Conservation (phyloP, 2,329 filamentous ascomycete species). For the Juglanconis sp. region DNA sequence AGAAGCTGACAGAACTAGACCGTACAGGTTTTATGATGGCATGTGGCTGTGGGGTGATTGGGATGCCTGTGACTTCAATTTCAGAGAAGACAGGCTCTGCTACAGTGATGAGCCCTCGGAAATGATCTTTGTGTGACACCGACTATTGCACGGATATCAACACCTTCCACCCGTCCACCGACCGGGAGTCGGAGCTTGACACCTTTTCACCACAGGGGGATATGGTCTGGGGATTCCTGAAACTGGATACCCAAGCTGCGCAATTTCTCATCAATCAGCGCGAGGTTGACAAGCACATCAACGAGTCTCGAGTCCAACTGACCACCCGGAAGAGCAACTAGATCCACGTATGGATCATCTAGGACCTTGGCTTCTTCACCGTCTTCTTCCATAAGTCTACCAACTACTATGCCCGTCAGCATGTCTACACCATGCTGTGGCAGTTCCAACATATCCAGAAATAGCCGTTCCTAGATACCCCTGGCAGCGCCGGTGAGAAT, state of each 20-base stretch:
- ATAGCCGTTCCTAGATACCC: constrained; percentile 39
- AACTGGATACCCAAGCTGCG: constrained; percentile 45
- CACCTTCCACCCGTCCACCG: no score
- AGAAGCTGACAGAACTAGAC: constrained; percentile 44
- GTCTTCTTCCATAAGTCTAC: constrained; percentile 56
- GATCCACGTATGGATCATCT: constrained; percentile 59
- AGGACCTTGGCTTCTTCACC: constrained; percentile 53
- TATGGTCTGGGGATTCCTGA: constrained; percentile 58
- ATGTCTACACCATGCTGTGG: constrained; percentile 52
- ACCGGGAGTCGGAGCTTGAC: not conserved
- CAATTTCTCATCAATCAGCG: constrained; percentile 53
- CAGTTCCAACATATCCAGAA: constrained; percentile 51
- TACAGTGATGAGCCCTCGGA: constrained; percentile 28
- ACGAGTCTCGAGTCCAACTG: constrained; percentile 54
- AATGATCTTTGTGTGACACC: not conserved
- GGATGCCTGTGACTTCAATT: constrained; percentile 48
- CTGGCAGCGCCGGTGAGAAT: constrained; percentile 36
- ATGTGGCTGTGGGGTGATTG: constrained; percentile 61
- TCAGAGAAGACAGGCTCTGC: constrained; percentile 54
- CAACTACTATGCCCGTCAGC: constrained; percentile 50
- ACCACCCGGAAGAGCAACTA: constrained; percentile 49
- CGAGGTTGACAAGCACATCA: constrained; percentile 53
- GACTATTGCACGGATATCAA: not conserved
- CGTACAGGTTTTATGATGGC: constrained; percentile 62
- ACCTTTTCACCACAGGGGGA: constrained; percentile 45